Conservation (phyloP, 1,284 basidiomycete genomes). For the Rhizopogon hawkerae region DNA sequence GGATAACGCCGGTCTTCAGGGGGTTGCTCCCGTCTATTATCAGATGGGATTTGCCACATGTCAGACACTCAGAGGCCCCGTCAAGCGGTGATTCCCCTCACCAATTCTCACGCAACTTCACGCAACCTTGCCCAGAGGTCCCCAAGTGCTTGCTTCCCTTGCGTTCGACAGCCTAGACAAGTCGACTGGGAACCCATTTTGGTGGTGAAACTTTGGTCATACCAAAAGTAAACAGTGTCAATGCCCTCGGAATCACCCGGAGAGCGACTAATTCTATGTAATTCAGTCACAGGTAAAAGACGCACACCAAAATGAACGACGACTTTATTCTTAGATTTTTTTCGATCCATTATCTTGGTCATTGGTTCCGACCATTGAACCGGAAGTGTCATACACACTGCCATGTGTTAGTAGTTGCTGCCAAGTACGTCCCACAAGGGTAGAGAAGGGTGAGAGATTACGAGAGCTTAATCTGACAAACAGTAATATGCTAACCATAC, state of each 20-base stretch:
- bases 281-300: no score
- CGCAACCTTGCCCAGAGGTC: no score
- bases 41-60: not conserved
- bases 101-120: not conserved
- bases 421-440: conserved; percentile 1
- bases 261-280: no score
- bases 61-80: not conserved
- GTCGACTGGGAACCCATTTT: no score
- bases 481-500: conserved; percentile 4
- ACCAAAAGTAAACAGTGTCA: no score
- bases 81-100: not conserved
- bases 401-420: not conserved
- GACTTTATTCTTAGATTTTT: not conserved
- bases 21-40: not conserved
- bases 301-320: no score
- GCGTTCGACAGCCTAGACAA: no score
- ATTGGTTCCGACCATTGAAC: not conserved
- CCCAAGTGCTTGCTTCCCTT: no score
- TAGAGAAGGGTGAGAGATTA: conserved; percentile 3
- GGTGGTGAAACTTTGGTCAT: no score
- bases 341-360: conserved; percentile 1
- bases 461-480: conserved; percentile 5
- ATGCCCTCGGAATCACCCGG: no score
- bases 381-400: conserved; percentile 1
- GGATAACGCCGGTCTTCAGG: not conserved